Conservation (phyloP, 352 stramenopile species). For the Aphanomyces cochlioides region DNA sequence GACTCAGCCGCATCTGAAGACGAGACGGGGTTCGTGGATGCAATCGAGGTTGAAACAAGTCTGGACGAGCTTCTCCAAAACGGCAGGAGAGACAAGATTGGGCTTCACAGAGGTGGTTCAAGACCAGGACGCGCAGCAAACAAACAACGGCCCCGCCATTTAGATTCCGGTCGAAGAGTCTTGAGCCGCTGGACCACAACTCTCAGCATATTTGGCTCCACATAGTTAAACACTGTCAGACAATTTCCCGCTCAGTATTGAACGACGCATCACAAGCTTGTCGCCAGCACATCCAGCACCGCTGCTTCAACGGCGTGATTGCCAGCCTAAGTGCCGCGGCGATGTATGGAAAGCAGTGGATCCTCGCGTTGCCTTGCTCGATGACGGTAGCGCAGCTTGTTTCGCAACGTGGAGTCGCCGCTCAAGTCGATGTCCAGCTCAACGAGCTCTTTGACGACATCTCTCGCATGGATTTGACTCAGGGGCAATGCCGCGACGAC, state of each 20-base stretch:
- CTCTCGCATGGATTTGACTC: conserved; percentile 72
- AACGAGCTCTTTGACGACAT: conserved; percentile 69
- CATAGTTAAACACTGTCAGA: conserved; percentile 89
- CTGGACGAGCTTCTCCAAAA: too few species aligned
- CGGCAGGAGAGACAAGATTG: too few species aligned
- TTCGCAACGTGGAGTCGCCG: conserved; percentile 65
- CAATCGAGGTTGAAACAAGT: too few species aligned
- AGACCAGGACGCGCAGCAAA: too few species aligned
- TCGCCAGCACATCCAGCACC: conserved; percentile 91
- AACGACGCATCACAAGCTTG: conserved; percentile 77
- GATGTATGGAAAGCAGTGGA: conserved; percentile 91
- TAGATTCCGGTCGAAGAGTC: conserved; percentile 51
- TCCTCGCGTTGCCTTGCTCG: conserved; percentile 58
- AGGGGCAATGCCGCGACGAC: conserved; percentile 67
- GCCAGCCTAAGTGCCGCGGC: conserved; percentile 85
- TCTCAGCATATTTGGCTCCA: conserved; percentile 83
- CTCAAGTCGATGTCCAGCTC: conserved; percentile 43
- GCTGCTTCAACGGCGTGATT: conserved; percentile 91
- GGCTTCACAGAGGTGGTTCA: too few species aligned
- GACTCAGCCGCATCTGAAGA: too few species aligned
- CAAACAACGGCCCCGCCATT: too few species aligned
- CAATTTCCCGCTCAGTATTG: conserved; percentile 79
- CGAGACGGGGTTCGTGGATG: too few species aligned
- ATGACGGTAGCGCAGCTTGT: conserved; percentile 71
- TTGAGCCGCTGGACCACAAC: conserved; percentile 86